Conservation (phyloP, 2,329 filamentous ascomycete genomes). For the Clonostachys chloroleuca region DNA sequence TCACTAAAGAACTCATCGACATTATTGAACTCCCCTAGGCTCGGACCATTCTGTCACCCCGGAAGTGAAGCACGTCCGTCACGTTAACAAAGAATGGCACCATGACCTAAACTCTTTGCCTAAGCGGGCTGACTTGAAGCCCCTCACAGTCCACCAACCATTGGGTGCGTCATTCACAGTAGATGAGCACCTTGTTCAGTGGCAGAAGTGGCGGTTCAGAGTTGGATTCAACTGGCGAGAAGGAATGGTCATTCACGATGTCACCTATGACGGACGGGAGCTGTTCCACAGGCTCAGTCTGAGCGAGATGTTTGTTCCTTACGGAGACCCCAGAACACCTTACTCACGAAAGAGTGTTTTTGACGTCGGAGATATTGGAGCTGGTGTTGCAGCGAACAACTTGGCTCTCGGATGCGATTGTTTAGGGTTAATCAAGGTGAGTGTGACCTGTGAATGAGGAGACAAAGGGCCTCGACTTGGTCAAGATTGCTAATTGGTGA, state of each 20-base stretch:
- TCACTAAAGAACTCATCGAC: constrained; percentile 20
- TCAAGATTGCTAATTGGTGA: constrained; percentile 1
- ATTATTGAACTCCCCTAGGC: constrained; percentile 18
- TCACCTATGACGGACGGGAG: constrained; percentile 60
- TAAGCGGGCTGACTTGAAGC: constrained; percentile 50
- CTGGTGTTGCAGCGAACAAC: constrained; percentile 62
- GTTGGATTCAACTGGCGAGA: constrained; percentile 68
- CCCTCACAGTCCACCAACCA: constrained; percentile 41
- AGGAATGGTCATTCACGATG: constrained; percentile 64
- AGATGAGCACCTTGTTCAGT: constrained; percentile 37
- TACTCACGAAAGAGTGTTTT: constrained; percentile 67
- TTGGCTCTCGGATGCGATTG: constrained; percentile 64
- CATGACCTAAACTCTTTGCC: constrained; percentile 33
- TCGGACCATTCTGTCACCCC: constrained; percentile 32
- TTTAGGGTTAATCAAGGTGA: constrained; percentile 52
- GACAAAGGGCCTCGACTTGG: constrained; percentile 1
- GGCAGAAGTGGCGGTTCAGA: constrained; percentile 66
- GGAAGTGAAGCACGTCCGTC: constrained; percentile 20
- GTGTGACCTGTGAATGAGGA: background rate
- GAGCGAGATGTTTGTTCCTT: constrained; percentile 65
- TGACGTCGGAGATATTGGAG: constrained; percentile 64
- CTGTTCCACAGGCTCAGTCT: constrained; percentile 62
- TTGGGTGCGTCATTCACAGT: constrained; percentile 35
- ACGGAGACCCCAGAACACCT: constrained; percentile 58
- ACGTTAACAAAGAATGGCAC: constrained; percentile 25